phyloP scores from a whole-genome alignment of 345 rosid genomes.

The Rhodomyrtus tomentosa region DNA sequence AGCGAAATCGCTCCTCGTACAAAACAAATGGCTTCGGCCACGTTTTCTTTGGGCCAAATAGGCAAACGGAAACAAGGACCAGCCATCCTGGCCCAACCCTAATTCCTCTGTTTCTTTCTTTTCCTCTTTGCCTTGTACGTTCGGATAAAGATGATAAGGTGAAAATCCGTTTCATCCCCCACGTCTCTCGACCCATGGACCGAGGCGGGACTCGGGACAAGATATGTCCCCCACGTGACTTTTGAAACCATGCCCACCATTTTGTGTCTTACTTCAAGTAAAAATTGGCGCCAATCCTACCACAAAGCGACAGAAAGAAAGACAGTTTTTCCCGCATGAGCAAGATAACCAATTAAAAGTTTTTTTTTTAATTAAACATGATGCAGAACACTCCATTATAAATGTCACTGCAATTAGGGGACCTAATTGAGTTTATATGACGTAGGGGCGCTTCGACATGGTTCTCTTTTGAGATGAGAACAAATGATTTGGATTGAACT shows the following conservation, averaged over 20 bases:
- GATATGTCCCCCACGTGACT: not conserved
- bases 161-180: not conserved
- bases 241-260: not conserved
- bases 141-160: not conserved
- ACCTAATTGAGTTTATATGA: not conserved
- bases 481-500: not conserved
- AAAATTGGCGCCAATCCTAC: not conserved
- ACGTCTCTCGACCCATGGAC: not conserved
- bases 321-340: not conserved
- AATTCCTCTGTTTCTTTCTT: not conserved
- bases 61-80: not conserved
- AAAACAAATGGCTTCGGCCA: not conserved
- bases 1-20: not conserved
- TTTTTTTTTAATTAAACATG: too few species aligned
- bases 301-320: not conserved
- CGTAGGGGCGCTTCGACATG: fast-evolving
- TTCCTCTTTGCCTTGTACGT: not conserved
- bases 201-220: not conserved
- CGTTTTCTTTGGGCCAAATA: not conserved
- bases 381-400: not conserved
- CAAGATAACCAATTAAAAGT: too few species aligned
- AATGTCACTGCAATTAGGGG: not conserved
- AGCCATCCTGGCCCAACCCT: not conserved
- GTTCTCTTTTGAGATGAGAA: not conserved
- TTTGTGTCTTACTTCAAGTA: not conserved